A percentile compares a stretch with the other conserved stretches of the same genome.
These are phyloP conservation scores for Fusarium circinatum DNA, from an alignment of 2,329 filamentous ascomycete species.

Conservation along the genomic window DNA sequence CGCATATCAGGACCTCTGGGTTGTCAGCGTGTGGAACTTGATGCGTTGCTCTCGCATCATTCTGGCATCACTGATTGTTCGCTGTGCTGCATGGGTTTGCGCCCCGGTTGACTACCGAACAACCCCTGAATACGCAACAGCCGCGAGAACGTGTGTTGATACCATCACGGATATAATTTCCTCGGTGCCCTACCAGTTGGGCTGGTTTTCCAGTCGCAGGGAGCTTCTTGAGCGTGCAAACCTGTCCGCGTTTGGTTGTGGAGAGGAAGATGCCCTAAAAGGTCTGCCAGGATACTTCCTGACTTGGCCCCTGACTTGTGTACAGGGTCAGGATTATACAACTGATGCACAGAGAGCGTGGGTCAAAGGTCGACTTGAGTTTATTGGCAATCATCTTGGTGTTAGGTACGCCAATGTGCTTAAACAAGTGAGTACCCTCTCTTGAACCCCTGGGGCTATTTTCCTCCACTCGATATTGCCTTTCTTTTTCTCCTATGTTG, in stretches of 20 bases:
- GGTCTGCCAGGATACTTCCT: conserved; percentile 68
- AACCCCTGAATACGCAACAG: conserved; percentile 69
- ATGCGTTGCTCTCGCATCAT: conserved; percentile 64
- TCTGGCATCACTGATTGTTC: conserved; percentile 64
- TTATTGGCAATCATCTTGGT: conserved; percentile 66
- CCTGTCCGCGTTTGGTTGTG: conserved; percentile 60
- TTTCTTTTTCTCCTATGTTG: not conserved
- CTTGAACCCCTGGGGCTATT: not conserved
- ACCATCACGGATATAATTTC: conserved; percentile 69
- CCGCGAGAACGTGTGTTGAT: conserved; percentile 61
- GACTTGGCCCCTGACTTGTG: conserved; percentile 66
- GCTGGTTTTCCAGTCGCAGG: conserved; percentile 63
- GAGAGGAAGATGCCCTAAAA: conserved; percentile 61
- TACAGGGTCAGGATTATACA: conserved; percentile 66
- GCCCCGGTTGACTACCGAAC: conserved; percentile 70
- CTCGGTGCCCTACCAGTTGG: conserved; percentile 69
- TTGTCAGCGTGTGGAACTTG: conserved; percentile 68
- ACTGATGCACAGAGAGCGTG: conserved; percentile 68
- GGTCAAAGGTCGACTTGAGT: conserved; percentile 63
- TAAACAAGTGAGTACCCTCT: conserved; percentile 56
- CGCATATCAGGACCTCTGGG: conserved; percentile 67
- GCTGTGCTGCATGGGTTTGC: conserved; percentile 70
- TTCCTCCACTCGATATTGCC: not conserved
- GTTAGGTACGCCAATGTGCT: conserved; percentile 68
- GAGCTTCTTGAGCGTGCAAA: conserved; percentile 54